Evolutionary conservation across 768 basidiomycete species (phyloP).

Genomic region (Antrodiella citrinella): DNA sequence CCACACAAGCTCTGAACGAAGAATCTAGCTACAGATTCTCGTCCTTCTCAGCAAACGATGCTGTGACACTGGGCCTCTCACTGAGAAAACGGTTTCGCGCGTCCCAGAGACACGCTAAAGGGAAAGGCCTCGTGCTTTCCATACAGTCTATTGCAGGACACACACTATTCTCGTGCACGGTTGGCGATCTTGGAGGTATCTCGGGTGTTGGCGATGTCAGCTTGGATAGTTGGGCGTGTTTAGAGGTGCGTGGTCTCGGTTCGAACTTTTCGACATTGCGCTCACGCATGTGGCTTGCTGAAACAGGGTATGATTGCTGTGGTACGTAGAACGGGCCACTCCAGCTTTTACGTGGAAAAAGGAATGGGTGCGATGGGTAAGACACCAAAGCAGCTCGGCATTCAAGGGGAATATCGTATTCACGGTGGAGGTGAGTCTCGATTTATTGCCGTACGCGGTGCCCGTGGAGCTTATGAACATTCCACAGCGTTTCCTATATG

Average conservation of each 20-base stretch:
- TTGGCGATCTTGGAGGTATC: slow-evolving; percentile 65
- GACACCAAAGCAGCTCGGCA: slow-evolving; percentile 62
- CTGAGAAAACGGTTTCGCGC: slow-evolving; percentile 78
- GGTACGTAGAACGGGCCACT: slow-evolving; percentile 74
- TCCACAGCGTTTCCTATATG: slow-evolving; percentile 73
- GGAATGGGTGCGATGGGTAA: slow-evolving; percentile 81
- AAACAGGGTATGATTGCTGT: slow-evolving; percentile 58
- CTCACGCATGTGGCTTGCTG: not conserved
- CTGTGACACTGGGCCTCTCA: slow-evolving; percentile 72
- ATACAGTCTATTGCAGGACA: slow-evolving; percentile 77
- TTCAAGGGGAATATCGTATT: slow-evolving; percentile 55
- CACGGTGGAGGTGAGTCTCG: slow-evolving; percentile 68
- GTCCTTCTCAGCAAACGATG: slow-evolving; percentile 69
- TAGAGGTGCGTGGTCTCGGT: slow-evolving; percentile 44
- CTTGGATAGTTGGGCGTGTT: slow-evolving; percentile 69
- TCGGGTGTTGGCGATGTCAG: slow-evolving; percentile 69
- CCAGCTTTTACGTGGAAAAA: slow-evolving; percentile 81
- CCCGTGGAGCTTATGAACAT: too few species aligned
- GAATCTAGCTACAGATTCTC: slow-evolving; percentile 65
- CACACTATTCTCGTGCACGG: slow-evolving; percentile 74
- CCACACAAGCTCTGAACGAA: slow-evolving; percentile 61
- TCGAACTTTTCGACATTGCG: not conserved
- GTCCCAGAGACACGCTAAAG: slow-evolving; percentile 60
- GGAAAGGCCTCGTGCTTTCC: slow-evolving; percentile 75
- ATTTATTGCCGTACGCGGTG: not conserved